Evolutionary conservation across 768 basidiomycete genomes (phyloP).

Genomic region (Phanerochaete sordida): DNA sequence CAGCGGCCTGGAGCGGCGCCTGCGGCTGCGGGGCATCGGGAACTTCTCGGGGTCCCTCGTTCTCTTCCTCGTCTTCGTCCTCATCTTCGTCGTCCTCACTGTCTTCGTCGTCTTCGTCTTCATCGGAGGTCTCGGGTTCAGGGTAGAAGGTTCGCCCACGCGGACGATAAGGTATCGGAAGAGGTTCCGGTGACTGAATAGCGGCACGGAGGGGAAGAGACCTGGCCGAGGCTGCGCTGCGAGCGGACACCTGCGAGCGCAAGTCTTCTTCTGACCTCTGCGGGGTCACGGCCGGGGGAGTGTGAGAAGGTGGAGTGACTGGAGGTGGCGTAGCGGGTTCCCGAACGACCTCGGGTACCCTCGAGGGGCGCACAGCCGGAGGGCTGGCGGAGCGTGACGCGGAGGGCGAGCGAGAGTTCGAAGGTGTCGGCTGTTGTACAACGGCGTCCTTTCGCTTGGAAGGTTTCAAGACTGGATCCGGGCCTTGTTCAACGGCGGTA

Average conservation of each 20-base stretch:
- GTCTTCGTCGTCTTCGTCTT: constrained; percentile 7
- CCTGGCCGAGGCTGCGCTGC: neutral
- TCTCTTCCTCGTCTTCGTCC: constrained; percentile 10
- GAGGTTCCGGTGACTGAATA: constrained; percentile 38
- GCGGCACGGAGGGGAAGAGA: constrained; percentile 5
- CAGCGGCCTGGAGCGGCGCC: neutral
- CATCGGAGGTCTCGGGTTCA: constrained; percentile 15
- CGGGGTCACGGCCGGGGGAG: neutral
- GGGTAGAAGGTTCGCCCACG: constrained; percentile 5
- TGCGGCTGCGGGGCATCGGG: neutral
- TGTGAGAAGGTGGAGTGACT: neutral
- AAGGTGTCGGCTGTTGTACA: neutral
- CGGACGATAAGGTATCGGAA: constrained; percentile 44
- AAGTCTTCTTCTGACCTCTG: neutral
- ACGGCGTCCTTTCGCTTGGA: neutral
- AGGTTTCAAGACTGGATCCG: neutral
- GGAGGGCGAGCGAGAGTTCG: neutral
- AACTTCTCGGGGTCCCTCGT: neutral
- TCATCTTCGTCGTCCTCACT: constrained; percentile 11
- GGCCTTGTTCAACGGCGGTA: constrained; percentile 8
- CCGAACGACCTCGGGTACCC: neutral
- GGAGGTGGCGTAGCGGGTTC: neutral
- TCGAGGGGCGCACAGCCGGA: neutral
- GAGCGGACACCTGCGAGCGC: neutral
- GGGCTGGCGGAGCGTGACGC: constrained; percentile 1